Evolutionary conservation across 495 filamentous ascomycete species (phyloP).

Genomic region (Neurospora tetrasperma): DNA sequence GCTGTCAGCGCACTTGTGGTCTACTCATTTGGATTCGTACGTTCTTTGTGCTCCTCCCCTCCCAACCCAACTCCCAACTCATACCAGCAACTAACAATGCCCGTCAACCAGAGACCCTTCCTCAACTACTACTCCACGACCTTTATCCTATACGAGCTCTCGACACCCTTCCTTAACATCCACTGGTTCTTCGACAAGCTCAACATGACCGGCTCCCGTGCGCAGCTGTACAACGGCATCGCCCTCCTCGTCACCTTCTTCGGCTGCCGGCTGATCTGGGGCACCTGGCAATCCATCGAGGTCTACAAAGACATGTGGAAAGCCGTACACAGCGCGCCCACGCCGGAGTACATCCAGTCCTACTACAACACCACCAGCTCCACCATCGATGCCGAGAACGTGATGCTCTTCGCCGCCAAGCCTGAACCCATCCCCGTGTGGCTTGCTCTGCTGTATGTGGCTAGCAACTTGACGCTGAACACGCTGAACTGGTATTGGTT

Average conservation of each 20-base stretch:
- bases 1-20: conserved; percentile 76
- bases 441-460: conserved; percentile 68
- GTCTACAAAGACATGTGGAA: conserved; percentile 76
- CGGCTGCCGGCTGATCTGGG: conserved; percentile 82
- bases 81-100: not conserved
- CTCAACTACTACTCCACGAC: conserved; percentile 83
- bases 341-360: conserved; percentile 16
- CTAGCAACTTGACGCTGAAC: conserved; percentile 71
- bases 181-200: conserved; percentile 99
- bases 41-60: conserved; percentile 33
- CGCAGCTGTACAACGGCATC: conserved; percentile 82
- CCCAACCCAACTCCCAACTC: not conserved
- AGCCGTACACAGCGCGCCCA: conserved; percentile 38
- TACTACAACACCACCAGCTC: conserved; percentile 23
- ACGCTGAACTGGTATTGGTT: conserved; percentile 93
- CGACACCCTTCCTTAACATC: conserved; percentile 85
- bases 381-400: conserved; percentile 27
- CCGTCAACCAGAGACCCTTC: conserved; percentile 61
- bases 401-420: conserved; percentile 35
- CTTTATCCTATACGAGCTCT: conserved; percentile 98
- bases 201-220: conserved; percentile 72
- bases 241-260: conserved; percentile 67
- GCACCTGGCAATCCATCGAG: conserved; percentile 65
- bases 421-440: conserved; percentile 58
- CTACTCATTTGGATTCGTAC: conserved; percentile 84